phyloP scores from a whole-genome alignment of 129 eudicot species.

The Flaveria linearis region DNA sequence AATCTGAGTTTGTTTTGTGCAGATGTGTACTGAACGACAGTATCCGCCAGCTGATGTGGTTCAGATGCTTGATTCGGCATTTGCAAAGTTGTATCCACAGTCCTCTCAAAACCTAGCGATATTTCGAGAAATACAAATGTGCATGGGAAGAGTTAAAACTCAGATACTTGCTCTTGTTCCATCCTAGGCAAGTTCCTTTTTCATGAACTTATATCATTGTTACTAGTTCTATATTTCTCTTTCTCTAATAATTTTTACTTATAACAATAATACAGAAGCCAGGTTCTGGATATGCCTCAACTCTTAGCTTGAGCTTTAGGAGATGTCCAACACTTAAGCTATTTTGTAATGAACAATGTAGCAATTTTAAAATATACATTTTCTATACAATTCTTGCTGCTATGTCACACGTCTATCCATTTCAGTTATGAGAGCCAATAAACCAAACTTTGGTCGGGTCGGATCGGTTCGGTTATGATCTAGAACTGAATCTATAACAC shows the following conservation, averaged over 20 bases:
- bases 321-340: constrained; percentile 31
- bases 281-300: constrained; percentile 19
- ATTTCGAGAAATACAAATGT: constrained; percentile 61
- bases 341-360: constrained; percentile 27
- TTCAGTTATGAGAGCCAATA: not conserved
- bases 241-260: constrained; percentile 36
- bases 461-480: not conserved
- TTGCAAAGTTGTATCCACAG: constrained; percentile 51
- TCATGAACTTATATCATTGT: constrained; percentile 3
- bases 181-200: constrained; percentile 32
- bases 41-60: constrained; percentile 68
- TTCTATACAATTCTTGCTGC: constrained; percentile 14
- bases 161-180: constrained; percentile 64
- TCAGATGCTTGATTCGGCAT: constrained; percentile 57
- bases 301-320: constrained; percentile 36
- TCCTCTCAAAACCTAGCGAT: constrained; percentile 50
- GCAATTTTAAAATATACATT: constrained; percentile 18
- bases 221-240: not conserved
- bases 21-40: constrained; percentile 60
- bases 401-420: constrained; percentile 8
- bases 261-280: constrained; percentile 24
- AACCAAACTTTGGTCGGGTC: not conserved
- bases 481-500: not conserved
- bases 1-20: constrained; percentile 29
- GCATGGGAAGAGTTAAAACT: constrained; percentile 63